Percentiles rank a stretch among this genome's conserved stretches.
phyloP scores from a whole-genome alignment of 2,329 filamentous ascomycete species.

The Onygenales sp. region DNA sequence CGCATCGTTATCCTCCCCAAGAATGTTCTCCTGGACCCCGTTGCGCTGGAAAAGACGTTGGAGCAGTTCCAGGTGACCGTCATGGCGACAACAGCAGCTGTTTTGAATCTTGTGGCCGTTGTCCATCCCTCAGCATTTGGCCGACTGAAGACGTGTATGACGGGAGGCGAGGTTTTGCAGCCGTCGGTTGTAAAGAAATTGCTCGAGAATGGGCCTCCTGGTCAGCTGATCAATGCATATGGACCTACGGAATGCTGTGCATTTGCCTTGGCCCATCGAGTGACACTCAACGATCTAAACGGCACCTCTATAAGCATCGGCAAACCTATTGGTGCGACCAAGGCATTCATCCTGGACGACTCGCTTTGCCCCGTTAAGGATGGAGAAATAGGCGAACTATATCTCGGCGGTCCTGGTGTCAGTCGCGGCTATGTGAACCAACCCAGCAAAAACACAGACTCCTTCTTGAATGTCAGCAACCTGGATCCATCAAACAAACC shows the following conservation, averaged over 20 bases:
- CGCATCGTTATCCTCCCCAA: conserved; percentile 11
- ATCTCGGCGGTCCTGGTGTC: conserved; percentile 47
- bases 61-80: conserved; percentile 7
- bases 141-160: conserved; percentile 7
- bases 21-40: conserved; percentile 7
- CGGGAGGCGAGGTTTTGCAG: conserved; percentile 15
- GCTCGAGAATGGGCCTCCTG: conserved; percentile 10
- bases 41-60: conserved; percentile 5
- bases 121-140: conserved; percentile 11
- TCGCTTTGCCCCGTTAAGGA: conserved; percentile 1
- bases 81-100: conserved; percentile 11
- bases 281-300: conserved; percentile 11
- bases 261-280: conserved; percentile 10
- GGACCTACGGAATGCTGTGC: conserved; percentile 17
- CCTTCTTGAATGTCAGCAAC: conserved; percentile 65
- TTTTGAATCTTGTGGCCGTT: conserved; percentile 11
- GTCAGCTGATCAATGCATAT: conserved; percentile 15
- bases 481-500: conserved; percentile 60
- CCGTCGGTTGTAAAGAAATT: conserved; percentile 10
- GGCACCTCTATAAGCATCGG: conserved; percentile 2
- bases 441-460: conserved; percentile 51
- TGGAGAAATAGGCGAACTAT: conserved; percentile 15
- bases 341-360: conserved; percentile 10
- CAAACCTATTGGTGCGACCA: conserved; percentile 5
- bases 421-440: conserved; percentile 61